Conservation (phyloP, 768 basidiomycete genomes). For the Macrolepiota fuliginosa region DNA sequence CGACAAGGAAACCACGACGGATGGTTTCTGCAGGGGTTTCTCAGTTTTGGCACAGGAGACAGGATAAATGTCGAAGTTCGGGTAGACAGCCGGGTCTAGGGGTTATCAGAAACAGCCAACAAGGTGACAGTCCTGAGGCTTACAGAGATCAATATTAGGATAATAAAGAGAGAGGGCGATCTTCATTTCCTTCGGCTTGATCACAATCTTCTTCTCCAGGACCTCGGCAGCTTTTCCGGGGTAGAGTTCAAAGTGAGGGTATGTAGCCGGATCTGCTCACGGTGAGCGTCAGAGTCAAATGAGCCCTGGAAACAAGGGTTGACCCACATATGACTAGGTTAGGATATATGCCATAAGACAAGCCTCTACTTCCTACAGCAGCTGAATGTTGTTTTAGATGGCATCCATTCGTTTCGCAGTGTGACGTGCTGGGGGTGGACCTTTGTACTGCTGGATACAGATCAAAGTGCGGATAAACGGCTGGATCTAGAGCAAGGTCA, state of each 20-base stretch:
- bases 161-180: conserved; percentile 17
- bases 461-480: conserved; percentile 33
- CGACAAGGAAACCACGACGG: background rate
- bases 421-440: background rate
- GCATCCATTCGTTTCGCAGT: background rate
- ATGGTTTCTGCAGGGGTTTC: conserved; percentile 21
- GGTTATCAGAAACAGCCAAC: background rate
- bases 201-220: background rate
- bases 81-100: conserved; percentile 37
- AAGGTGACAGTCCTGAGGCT: background rate
- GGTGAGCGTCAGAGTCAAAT: background rate
- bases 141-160: conserved; percentile 37
- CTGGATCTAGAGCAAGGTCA: conserved; percentile 22
- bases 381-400: background rate
- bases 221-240: conserved; percentile 11
- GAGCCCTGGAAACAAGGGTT: background rate
- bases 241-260: conserved; percentile 23
- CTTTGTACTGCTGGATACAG: conserved; percentile 21
- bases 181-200: background rate
- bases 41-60: background rate
- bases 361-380: background rate
- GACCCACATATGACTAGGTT: conserved; percentile 10
- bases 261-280: conserved; percentile 35
- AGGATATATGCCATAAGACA: conserved; percentile 1
- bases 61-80: conserved; percentile 21